These are phyloP conservation scores for Dipteronia dyeriana DNA, from an alignment of 345 rosid species.

Conservation along the genomic window DNA sequence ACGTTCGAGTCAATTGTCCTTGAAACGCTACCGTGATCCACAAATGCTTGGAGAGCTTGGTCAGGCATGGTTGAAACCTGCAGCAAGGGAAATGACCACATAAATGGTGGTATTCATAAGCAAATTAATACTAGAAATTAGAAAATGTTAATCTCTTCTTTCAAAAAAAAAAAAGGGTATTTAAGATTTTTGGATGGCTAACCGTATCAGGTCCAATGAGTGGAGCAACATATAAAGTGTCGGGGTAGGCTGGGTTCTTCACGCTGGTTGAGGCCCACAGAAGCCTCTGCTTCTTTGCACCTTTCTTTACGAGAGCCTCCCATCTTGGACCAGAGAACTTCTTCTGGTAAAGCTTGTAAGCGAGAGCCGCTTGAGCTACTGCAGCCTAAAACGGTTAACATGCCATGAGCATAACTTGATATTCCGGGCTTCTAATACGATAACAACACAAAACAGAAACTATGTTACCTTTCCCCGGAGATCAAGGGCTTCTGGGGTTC, in stretches of 20 bases:
- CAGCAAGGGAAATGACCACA: not conserved
- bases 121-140: not conserved
- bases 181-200: constrained; percentile 22
- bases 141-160: not conserved
- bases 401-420: constrained; percentile 19
- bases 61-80: constrained; percentile 99
- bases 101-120: not conserved
- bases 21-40: constrained; percentile 77
- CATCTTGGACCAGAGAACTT: constrained; percentile 98
- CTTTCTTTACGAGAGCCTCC: constrained; percentile 93
- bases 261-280: constrained; percentile 98
- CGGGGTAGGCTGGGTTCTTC: constrained; percentile 93
- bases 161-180: no score
- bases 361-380: constrained; percentile 94
- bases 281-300: constrained; percentile 96
- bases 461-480: constrained; percentile 88
- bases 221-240: constrained; percentile 85
- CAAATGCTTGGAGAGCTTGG: constrained; percentile 91
- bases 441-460: not conserved
- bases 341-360: constrained; percentile 93
- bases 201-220: constrained; percentile 98
- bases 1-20: constrained; percentile 91
- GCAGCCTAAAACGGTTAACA: constrained; percentile 65
- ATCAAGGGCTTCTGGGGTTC: constrained; percentile 93
- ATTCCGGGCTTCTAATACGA: not conserved